Evolutionary conservation across 2,329 filamentous ascomycete genomes (phyloP), one percentile per base, ranked within the genome.

Genomic region (Paecilomyces niveus): DNA sequence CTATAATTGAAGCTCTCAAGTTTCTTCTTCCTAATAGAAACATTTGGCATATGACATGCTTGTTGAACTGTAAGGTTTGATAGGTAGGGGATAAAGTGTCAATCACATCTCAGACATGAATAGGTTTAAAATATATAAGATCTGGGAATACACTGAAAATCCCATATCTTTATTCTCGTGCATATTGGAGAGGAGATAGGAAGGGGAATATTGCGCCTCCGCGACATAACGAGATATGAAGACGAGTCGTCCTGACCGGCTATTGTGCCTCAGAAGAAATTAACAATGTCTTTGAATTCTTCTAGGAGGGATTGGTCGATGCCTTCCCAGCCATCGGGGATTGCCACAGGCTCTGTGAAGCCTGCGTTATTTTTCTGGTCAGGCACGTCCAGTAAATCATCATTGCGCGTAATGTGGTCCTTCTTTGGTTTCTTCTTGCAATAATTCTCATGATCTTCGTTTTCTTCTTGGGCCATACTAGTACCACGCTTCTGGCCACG

Each of bases 271-370:
- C 59, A 74, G 50, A 74, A 65, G 57, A 78, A 72, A 54, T 76
- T 71, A 56, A 76, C 71, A 59, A 74, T 66, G 54, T 75, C 70
- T 49, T 72, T 72, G 59, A 75, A 77, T 60, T 77, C 72, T 56
- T 75, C 68, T 56, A 76, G 62, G 33, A 78, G 54, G 52, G 65
- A 64, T 50, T 68, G 68, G 53, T 74, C 74, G 24, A 78, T 68
- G 29, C 70, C 73, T 24, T 73, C 69, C 73, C 74, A 76, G 51
- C 61, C 61, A 15, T 35, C 31, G 13, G 59, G 54, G 7, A 57
- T 35, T 33, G 51, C 29, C 54, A 9, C 9, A 9, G 35, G 4
- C 29, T 54, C 18, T n/a, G n/a, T 33, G 2, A 13, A 18, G 5
- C 6, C 15, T 2, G 15, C 9, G 39, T 8, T 18, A 4, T 45